These are phyloP conservation scores for Medakamo hakoo DNA, from an alignment of 139 green algal species.

Conservation along the genomic window DNA sequence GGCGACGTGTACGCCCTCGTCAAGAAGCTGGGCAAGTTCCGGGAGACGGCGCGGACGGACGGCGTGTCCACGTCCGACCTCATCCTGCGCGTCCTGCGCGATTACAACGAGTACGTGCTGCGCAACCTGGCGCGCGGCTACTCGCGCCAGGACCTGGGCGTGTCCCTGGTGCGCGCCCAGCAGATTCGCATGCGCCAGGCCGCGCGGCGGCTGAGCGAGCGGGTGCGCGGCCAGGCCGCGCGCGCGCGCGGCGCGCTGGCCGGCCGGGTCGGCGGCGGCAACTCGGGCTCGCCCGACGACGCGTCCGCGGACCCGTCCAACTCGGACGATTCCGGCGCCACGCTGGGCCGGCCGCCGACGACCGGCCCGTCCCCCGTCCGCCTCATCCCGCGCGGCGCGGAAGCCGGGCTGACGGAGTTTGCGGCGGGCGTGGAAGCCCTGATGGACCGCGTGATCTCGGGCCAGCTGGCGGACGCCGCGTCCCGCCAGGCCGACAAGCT, in stretches of 20 bases:
- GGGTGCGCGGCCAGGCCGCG: slow-evolving; percentile 33
- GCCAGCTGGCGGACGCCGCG: slow-evolving; percentile 13
- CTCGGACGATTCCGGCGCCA: no score
- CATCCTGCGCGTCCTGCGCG: slow-evolving; percentile 72
- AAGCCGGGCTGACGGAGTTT: slow-evolving; percentile 47
- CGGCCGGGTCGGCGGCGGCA: slow-evolving; percentile 32
- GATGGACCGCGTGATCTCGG: slow-evolving; percentile 38
- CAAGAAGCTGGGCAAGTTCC: slow-evolving; percentile 65
- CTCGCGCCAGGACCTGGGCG: slow-evolving; percentile 49
- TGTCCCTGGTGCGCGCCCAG: slow-evolving; percentile 33
- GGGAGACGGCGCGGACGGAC: slow-evolving; percentile 71
- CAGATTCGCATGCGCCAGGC: slow-evolving; percentile 38
- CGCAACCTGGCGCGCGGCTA: slow-evolving; percentile 76
- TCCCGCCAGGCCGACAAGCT: slow-evolving; percentile 23
- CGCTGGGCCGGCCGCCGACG: no score
- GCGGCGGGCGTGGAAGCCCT: slow-evolving; percentile 41
- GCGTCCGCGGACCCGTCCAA: no score
- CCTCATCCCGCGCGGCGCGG: slow-evolving; percentile 17
- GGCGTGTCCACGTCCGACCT: slow-evolving; percentile 78
- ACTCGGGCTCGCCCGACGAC: no score
- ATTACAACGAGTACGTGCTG: slow-evolving; percentile 89
- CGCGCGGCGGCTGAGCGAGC: slow-evolving; percentile 47
- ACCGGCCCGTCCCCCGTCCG: slow-evolving; percentile 11
- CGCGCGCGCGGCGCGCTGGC: slow-evolving; percentile 15
- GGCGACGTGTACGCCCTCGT: slow-evolving; percentile 42